Evolutionary conservation across 257 asterid genomes (phyloP).

Genomic region (Primulina eburnea): DNA sequence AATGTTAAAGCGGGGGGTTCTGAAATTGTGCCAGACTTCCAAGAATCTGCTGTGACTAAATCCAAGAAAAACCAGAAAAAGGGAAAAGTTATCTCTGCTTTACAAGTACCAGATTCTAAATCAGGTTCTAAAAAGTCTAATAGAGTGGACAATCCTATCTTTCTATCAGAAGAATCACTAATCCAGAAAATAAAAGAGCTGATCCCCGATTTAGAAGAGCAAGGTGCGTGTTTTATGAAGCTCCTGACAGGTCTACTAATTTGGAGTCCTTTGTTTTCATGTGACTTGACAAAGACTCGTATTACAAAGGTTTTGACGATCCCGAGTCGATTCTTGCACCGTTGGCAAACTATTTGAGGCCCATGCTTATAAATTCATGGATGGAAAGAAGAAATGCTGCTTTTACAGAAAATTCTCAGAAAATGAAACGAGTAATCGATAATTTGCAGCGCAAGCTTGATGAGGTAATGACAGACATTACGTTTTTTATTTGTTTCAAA

Average conservation of each 20-base stretch:
- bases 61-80: conserved; percentile 80
- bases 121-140: conserved; percentile 56
- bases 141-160: conserved; percentile 49
- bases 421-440: conserved; percentile 69
- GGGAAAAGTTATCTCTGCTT: conserved; percentile 55
- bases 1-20: conserved; percentile 50
- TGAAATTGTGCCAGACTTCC: conserved; percentile 56
- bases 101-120: conserved; percentile 63
- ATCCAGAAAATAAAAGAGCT: conserved; percentile 60
- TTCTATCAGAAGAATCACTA: conserved; percentile 73
- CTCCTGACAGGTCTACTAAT: conserved; percentile 15
- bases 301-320: conserved; percentile 55
- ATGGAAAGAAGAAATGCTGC: conserved; percentile 78
- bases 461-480: conserved; percentile 55
- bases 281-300: conserved; percentile 22
- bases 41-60: conserved; percentile 55
- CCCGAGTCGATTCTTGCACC: conserved; percentile 78
- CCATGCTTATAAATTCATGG: conserved; percentile 84
- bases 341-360: conserved; percentile 73
- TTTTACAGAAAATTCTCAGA: conserved; percentile 85
- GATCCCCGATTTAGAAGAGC: conserved; percentile 87
- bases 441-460: conserved; percentile 82
- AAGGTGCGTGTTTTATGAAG: conserved; percentile 42
- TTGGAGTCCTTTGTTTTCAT: conserved; percentile 18
- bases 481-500: conserved; percentile 20